Percentiles rank a stretch among this genome's conserved stretches.
These are phyloP conservation scores for Oryza glumipatula DNA, from an alignment of 176 grass and related monocot species.

Conservation along the genomic window DNA sequence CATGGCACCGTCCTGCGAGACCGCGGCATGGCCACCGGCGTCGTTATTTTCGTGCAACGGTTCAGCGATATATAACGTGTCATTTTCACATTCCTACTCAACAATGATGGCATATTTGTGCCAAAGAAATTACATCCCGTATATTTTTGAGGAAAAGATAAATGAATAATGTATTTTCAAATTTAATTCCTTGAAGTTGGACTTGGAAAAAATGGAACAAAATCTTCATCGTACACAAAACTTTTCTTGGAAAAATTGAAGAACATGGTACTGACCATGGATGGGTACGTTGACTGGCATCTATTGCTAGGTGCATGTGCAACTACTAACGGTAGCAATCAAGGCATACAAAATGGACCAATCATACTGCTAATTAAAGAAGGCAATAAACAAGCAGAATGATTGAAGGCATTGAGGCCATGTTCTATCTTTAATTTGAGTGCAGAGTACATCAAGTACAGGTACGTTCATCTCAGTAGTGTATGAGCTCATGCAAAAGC, in stretches of 20 bases:
- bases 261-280: background rate
- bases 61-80: too few relatives aligned
- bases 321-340: background rate
- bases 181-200: too few relatives aligned
- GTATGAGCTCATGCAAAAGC: too few relatives aligned
- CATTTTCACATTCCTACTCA: too few relatives aligned
- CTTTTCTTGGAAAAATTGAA: background rate
- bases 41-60: too few relatives aligned
- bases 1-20: too few relatives aligned
- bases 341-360: background rate
- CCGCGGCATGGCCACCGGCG: too few relatives aligned
- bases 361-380: background rate
- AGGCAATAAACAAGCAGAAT: background rate
- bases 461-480: background rate
- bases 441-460: background rate
- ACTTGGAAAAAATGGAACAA: too few relatives aligned
- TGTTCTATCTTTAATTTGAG: background rate
- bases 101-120: too few relatives aligned
- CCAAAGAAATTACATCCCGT: too few relatives aligned
- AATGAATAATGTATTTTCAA: too few relatives aligned
- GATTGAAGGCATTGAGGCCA: background rate
- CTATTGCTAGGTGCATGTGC: background rate
- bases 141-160: too few relatives aligned
- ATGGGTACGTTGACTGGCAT: background rate
- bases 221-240: background rate